Conservation (phyloP, 2,329 filamentous ascomycete species). For the Colletotrichum caudatum region DNA sequence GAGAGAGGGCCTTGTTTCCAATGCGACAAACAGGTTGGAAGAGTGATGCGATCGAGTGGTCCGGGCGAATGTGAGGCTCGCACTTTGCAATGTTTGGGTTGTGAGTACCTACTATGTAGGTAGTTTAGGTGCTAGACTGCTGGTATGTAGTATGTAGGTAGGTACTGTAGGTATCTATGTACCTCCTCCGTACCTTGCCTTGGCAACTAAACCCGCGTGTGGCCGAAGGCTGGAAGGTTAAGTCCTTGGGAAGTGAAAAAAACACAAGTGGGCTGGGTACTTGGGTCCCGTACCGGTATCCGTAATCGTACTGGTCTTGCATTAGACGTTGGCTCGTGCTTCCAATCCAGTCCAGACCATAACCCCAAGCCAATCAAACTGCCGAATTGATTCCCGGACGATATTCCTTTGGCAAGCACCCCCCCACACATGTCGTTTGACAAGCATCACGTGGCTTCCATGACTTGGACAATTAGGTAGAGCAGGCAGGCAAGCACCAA, state of each 20-base stretch:
- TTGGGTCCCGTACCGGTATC: too few relatives aligned
- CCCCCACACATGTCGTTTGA: slow-evolving; percentile 6
- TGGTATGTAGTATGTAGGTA: too few relatives aligned
- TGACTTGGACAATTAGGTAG: slow-evolving; percentile 15
- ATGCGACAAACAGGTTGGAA: slow-evolving; percentile 15
- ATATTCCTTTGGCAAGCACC: slow-evolving; percentile 16
- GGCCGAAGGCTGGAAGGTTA: slow-evolving; percentile 33
- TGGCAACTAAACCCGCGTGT: slow-evolving; percentile 26
- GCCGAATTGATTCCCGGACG: slow-evolving; percentile 30
- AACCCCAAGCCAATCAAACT: slow-evolving; percentile 22
- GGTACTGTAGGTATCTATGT: not conserved
- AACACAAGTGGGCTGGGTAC: slow-evolving; percentile 17
- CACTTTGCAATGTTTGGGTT: slow-evolving; percentile 32
- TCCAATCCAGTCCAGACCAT: slow-evolving; percentile 21
- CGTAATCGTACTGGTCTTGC: slow-evolving; percentile 18
- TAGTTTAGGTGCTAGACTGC: too few relatives aligned
- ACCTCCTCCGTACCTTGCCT: not conserved
- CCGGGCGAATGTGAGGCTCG: slow-evolving; percentile 27
- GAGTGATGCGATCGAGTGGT: slow-evolving; percentile 24
- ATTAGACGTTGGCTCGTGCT: slow-evolving; percentile 41
- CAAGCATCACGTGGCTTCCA: slow-evolving; percentile 32
- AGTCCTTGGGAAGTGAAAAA: slow-evolving; percentile 17
- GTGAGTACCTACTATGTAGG: slow-evolving; percentile 7
- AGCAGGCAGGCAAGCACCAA: too few relatives aligned
- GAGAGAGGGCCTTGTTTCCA: slow-evolving; percentile 1